Evolutionary conservation across 345 rosid genomes (phyloP).

Genomic region (Camelina laxa): DNA sequence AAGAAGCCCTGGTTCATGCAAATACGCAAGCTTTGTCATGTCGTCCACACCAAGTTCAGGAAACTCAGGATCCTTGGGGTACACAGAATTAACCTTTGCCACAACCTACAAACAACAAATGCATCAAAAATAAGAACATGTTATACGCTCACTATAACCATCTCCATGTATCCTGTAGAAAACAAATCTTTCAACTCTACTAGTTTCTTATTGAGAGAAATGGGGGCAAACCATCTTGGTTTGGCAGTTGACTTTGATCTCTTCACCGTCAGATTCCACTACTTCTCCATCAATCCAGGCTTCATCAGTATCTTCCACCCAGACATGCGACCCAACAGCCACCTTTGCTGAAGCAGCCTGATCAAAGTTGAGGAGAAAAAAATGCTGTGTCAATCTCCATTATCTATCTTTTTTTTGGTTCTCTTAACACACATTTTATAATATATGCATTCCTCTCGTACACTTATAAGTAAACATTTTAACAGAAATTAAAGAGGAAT

Average conservation of each 20-base stretch:
- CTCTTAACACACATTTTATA: not conserved
- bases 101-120: slow-evolving; percentile 56
- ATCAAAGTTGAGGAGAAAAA: slow-evolving; percentile 11
- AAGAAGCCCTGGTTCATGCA: slow-evolving; percentile 97
- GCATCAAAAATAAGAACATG: slow-evolving; percentile 3
- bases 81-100: slow-evolving; percentile 59
- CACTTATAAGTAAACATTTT: not conserved
- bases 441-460: not conserved
- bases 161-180: slow-evolving; percentile 30
- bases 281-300: slow-evolving; percentile 97
- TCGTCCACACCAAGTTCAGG: slow-evolving; percentile 92
- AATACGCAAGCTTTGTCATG: slow-evolving; percentile 93
- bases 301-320: slow-evolving; percentile 82
- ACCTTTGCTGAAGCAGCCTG: slow-evolving; percentile 63
- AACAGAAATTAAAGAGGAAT: not conserved
- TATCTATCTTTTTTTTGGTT: not conserved
- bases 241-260: slow-evolving; percentile 62
- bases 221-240: slow-evolving; percentile 64
- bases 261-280: slow-evolving; percentile 58
- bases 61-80: slow-evolving; percentile 89
- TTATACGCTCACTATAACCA: not conserved
- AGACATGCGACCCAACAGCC: slow-evolving; percentile 74
- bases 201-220: slow-evolving; percentile 17
- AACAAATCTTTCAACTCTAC: not conserved
- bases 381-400: slow-evolving; percentile 9